Evolutionary conservation across 495 filamentous ascomycete species (phyloP), one percentile per base, ranked within the genome.

Genomic region (Xylaria scruposa): DNA sequence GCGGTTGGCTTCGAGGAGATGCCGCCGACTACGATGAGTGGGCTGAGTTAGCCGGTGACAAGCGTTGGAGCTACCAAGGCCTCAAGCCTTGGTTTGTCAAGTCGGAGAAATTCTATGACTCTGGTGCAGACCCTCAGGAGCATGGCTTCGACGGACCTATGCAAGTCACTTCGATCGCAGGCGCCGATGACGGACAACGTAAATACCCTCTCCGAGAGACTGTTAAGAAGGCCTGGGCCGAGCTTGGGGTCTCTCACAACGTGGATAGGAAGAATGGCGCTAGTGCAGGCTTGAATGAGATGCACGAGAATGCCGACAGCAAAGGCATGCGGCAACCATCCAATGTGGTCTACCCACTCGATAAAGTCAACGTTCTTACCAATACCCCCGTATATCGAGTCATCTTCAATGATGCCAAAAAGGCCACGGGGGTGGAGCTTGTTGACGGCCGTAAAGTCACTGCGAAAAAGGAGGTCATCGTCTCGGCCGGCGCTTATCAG

Each of bases 401-500:
- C 4, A 63, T 76, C 10, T 72, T 81, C 49, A 63, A 75, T 47
- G 72, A 58, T 19, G 77, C 72, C 47, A 78, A 70, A 29, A 42
- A 26, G 5, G 81, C 76, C 2, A 75, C 67, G 0, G 78, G 76
- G 4, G 79, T 82, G 6, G 68, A 76, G 46, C 61, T 81, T 4
- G 70, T 47, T 1, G 72, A 77, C 58, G 81, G 78, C 29, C 62
- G 68, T 26, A 59, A 46, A 10, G 58, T 83, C 47, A 74, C 61
- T 53, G 63, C 71, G 8, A 56, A 59, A 51, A 75, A 71, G 42
- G 89, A 91, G 53, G 81, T 89, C 24, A 84, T 91, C 47, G 66
- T 91, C 9, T 84, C 81, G 4, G 81, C 81, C 26, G 88, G 89
- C 7, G 82, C 87, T 3, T 77, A 88, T 42, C 83, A 88, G 69